Conservation (phyloP, 2,329 filamentous ascomycete genomes). For the Lachnellula subtilissima region DNA sequence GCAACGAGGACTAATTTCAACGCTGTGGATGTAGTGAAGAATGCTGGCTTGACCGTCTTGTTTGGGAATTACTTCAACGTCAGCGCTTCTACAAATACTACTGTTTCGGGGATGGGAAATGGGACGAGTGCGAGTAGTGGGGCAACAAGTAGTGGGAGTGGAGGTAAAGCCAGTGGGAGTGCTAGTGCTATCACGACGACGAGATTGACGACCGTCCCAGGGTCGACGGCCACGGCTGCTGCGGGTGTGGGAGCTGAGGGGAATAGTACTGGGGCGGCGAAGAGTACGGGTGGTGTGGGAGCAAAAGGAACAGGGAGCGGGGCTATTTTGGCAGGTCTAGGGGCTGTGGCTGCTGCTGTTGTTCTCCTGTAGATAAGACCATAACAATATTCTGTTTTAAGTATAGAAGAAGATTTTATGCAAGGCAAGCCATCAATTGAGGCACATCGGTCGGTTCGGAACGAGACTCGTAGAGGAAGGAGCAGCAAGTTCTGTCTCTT, state of each 20-base stretch:
- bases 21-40: conserved; percentile 14
- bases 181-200: background rate
- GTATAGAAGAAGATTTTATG: background rate
- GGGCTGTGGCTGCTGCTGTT: conserved; percentile 16
- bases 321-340: conserved; percentile 13
- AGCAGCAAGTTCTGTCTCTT: too few relatives aligned
- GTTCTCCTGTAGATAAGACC: conserved; percentile 11
- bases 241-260: background rate
- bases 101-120: background rate
- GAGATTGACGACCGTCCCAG: background rate
- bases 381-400: background rate
- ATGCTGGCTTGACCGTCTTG: conserved; percentile 14
- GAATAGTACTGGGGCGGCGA: background rate
- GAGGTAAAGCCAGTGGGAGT: background rate
- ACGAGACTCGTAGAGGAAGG: too few relatives aligned
- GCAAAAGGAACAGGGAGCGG: background rate
- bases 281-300: conserved; percentile 1
- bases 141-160: background rate
- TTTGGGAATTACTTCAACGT: conserved; percentile 25
- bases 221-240: background rate
- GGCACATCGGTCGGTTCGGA: background rate
- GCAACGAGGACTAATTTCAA: conserved; percentile 16
- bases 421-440: background rate
- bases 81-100: conserved; percentile 11
- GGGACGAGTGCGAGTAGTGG: background rate